Base-by-base conservation (phyloP, 2,329 filamentous ascomycete species). In the Lasiodiplodia sp. region DNA sequence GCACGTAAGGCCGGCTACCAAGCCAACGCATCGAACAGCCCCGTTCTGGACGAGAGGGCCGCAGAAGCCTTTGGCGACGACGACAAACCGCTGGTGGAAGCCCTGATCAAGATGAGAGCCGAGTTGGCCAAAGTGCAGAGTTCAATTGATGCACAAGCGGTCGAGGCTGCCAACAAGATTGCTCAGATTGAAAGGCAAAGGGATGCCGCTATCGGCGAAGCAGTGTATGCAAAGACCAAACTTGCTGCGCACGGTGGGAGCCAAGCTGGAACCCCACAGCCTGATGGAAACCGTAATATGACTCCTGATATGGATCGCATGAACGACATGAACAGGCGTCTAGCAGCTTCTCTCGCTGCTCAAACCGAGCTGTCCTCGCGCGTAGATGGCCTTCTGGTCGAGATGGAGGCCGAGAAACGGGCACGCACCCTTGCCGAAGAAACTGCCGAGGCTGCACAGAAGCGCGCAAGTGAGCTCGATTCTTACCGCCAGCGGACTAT, bases 181-280 rank as follows among this genome's bases (percentile, higher is more conserved):
- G 94, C 95, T 1, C 94, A 97, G 77, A 91, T 96, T 1, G 96
- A 99, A 78, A 94, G 92, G 77, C 96, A 99, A 82, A 88, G 96
- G 63, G 96, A 99, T 80, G 90, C 91, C 51, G 96, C 96, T n/a
- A 90, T 99, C 66, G 92, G 91, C 74, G 96, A 99, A 81, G 96
- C 96, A 0, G 92, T 96, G 0, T 98, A 98, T 79, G 93, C 94
- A 40, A 97, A 96, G 77, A 94, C 96, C 2, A 97, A 93, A 77
- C 84, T 97, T 64, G 94, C 94, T 37, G 94, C 94, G 8, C 91
- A 94, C 71, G 89, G 87, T 47, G 86, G 85, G n/a, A 93, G 91
- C 73, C 86, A 89, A 64, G 84, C 84, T 52, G 83, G 85, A n/a
- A 86, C 85, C 7, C 85, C 86, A 7, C 83, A 84, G 68, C 82